Percentiles rank a stretch among this genome's conserved stretches.
phyloP scores from a whole-genome alignment of 2,329 filamentous ascomycete genomes.

The Aspergillus tanneri region DNA sequence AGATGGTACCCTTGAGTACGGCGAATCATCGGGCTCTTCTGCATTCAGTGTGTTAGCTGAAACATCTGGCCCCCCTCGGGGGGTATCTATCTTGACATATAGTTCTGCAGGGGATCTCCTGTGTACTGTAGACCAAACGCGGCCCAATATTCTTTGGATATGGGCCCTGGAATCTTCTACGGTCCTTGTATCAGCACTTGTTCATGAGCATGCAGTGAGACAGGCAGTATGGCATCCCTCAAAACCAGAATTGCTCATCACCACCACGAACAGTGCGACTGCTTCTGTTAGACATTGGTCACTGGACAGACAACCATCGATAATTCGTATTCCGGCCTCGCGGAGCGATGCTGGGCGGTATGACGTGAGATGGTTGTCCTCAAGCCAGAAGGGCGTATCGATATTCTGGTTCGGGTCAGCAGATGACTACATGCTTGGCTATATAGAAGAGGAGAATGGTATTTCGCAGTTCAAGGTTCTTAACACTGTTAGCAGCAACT shows the following conservation, averaged over 20 bases:
- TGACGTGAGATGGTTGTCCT: conserved; percentile 34
- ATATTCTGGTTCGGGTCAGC: conserved; percentile 38
- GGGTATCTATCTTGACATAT: conserved; percentile 43
- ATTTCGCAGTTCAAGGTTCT: conserved; percentile 28
- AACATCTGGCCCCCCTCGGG: conserved; percentile 30
- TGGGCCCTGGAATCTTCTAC: conserved; percentile 38
- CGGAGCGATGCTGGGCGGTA: conserved; percentile 37
- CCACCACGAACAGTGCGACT: conserved; percentile 34
- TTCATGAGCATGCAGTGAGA: conserved; percentile 44
- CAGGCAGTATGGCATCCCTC: conserved; percentile 43
- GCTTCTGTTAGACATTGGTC: conserved; percentile 37
- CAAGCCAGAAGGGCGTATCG: conserved; percentile 20
- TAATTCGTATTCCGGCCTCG: conserved; percentile 32
- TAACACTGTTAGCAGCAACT: conserved; percentile 28
- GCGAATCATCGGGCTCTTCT: conserved; percentile 39
- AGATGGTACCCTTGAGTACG: conserved; percentile 36
- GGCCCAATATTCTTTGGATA: conserved; percentile 48
- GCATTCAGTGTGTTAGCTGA: conserved; percentile 34
- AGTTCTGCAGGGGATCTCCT: conserved; percentile 38
- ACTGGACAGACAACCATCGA: conserved; percentile 28
- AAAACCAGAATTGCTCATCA: conserved; percentile 39
- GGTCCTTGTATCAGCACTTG: conserved; percentile 36
- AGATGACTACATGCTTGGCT: conserved; percentile 37
- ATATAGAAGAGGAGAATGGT: conserved; percentile 25
- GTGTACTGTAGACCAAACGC: conserved; percentile 41